These are phyloP conservation scores for Trichophyton mentagrophytes DNA, from an alignment of 2,329 filamentous ascomycete species.

Conservation along the genomic window DNA sequence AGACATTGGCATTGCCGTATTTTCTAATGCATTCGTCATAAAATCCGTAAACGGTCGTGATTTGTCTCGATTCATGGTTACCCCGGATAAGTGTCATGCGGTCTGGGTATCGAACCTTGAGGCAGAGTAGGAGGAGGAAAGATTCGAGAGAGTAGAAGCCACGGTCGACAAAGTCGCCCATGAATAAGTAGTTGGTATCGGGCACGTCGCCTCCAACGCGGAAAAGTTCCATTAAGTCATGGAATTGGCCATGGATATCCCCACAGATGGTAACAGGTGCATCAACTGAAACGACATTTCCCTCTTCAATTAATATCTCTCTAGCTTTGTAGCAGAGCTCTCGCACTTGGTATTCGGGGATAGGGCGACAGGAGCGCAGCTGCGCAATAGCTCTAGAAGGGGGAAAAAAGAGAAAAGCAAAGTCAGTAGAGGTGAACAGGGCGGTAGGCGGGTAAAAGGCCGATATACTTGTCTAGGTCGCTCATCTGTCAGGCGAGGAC, in stretches of 20 bases:
- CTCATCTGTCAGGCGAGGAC: constrained; percentile 49
- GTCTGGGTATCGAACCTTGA: constrained; percentile 92
- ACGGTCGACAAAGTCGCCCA: constrained; percentile 95
- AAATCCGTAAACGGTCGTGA: constrained; percentile 97
- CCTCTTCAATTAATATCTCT: constrained; percentile 97
- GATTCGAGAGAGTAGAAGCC: constrained; percentile 98
- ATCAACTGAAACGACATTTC: constrained; percentile 94
- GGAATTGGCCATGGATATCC: constrained; percentile 98
- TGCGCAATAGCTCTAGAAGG: constrained; percentile 72
- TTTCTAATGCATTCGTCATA: constrained; percentile 97
- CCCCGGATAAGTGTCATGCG: constrained; percentile 92
- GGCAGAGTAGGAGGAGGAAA: constrained; percentile 89
- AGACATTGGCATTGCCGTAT: constrained; percentile 96
- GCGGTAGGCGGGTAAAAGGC: background rate
- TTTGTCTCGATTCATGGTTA: constrained; percentile 93
- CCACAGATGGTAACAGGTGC: constrained; percentile 97
- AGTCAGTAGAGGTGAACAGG: background rate
- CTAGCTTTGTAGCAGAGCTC: constrained; percentile 98
- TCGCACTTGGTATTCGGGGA: constrained; percentile 87
- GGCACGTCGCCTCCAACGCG: constrained; percentile 94
- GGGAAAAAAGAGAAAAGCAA: background rate
- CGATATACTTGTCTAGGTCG: constrained; percentile 72
- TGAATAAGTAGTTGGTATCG: constrained; percentile 95
- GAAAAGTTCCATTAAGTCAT: constrained; percentile 97
- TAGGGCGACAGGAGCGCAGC: constrained; percentile 86